phyloP scores from a whole-genome alignment of 345 rosid species.

The Durio zibethinus region DNA sequence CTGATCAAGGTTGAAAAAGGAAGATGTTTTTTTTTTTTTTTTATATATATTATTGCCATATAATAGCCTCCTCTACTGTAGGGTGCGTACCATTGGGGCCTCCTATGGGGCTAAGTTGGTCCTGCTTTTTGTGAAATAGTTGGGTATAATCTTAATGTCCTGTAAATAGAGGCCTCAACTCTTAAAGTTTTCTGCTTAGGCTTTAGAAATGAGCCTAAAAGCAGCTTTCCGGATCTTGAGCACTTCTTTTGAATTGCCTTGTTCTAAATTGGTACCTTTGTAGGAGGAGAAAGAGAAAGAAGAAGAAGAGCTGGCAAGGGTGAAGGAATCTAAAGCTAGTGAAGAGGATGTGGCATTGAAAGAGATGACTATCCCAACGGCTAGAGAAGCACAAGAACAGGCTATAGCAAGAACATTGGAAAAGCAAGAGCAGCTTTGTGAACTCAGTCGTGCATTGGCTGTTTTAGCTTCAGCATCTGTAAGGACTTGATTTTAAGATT shows the following conservation, averaged over 20 bases:
- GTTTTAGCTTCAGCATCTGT: constrained; percentile 94
- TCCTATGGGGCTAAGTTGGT: not conserved
- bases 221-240: not conserved
- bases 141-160: not conserved
- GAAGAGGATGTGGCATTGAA: constrained; percentile 73
- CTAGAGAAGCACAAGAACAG: constrained; percentile 68
- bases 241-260: constrained; percentile 8
- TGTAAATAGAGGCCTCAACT: not conserved
- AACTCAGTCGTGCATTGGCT: constrained; percentile 82
- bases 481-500: constrained; percentile 28
- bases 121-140: not conserved
- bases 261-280: constrained; percentile 12
- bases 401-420: constrained; percentile 70
- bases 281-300: constrained; percentile 87
- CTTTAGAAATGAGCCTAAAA: not conserved
- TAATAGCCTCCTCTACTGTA: not conserved
- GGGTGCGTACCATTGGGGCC: not conserved
- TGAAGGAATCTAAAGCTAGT: constrained; percentile 47
- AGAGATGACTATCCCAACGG: constrained; percentile 64
- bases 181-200: not conserved
- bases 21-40: constrained; percentile 13
- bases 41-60: too few relatives aligned
- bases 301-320: constrained; percentile 65
- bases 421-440: constrained; percentile 44
- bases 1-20: constrained; percentile 64